Evolutionary conservation across 257 asterid genomes (phyloP), one percentile per base, ranked within the genome.

Genomic region (Avicennia marina): DNA sequence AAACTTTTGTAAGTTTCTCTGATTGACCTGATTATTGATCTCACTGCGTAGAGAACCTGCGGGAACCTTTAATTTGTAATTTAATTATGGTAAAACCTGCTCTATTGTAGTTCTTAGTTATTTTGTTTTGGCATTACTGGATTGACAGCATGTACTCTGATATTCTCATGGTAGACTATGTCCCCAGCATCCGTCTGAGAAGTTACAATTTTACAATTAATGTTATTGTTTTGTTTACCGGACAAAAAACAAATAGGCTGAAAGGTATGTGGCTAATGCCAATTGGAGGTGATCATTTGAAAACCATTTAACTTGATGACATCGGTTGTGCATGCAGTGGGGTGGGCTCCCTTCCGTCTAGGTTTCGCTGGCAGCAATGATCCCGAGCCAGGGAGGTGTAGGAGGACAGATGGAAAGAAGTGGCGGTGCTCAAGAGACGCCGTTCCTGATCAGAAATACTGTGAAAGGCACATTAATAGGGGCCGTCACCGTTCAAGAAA

Each of bases 401-500:
- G 97, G 73, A 88, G 98, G 60, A 91, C 96, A 0, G 98, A 91
- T 75, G 98, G 96, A 58, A 91, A 91, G 86, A 91, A 91, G 72
- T 89, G 98, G 98, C 95, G 98, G 70, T 91, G 98, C 94, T 83
- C 98, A 7, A 81, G 95, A 72, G 98, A 93, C 70, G 95, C 96
- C 36, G 95, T 88, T 62, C 90, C 90, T 44, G 95, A 91, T 60
- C 96, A 91, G 81, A 91, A 85, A 73, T 91, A 93, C 79, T 93
- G 97, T 63, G 97, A 93, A 80, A 77, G 96, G 77, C 98, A 89
- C 94, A 83, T 93, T 42, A 93, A 89, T 40, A 78, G 98, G 75
- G 97, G 97, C 72, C 98, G 97, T 54, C 97, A 88, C 69, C 97
- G 98, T 89, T 89, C 98, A 93, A 93, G 98, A 93, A 93, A 93